Evolutionary conservation across 108 stramenopile species (phyloP), one percentile per base, ranked within the genome.

Genomic region (Cylindrotheca closterium): DNA sequence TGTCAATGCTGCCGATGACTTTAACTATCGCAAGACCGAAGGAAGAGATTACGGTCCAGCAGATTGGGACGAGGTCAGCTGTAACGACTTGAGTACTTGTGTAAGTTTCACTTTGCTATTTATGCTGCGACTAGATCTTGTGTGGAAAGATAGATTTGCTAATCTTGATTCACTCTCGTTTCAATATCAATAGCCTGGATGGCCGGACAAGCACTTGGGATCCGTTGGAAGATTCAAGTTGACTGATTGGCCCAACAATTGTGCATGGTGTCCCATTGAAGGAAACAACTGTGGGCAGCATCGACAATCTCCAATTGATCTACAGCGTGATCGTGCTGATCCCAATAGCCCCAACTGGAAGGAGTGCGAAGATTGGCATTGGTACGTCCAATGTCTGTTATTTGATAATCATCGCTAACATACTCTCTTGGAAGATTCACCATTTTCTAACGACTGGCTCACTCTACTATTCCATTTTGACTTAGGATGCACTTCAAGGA

Each of bases 261-360:
- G 81, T 31, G 42, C 45, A 34, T 78, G 65, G 73, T 82, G 81
- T 51, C 77, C 81, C 28, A 29, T 48, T 19, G 57, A 46, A 25
- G 66, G 73, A 34, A 74, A 67, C 25, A 56, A 32, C 8, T 67
- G 66, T 51, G 54, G 42, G 4, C 65, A 74, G 2, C 73, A 74
- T 48, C 72, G 79, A 37, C 74, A 79, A 57, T 83, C 78, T 34
- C 88, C 88, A 51, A 81, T 89, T 47, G 63, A 83, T 49, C 70
- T 89, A 62, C 58, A 73, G 55, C 74, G 84, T 37, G 76, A 89
- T 72, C 73, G 75, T 51, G 81, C 79, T 0, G 54, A 66, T 28
- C 31, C 58, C 21, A 56, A 47, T 21, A 33, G 48, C 24, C 55
- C 60, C 1, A 54, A 71, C 31, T 58, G 52, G 64, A 65, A 73